Evolutionary conservation across 192 early-diverging fungal species (phyloP).

Genomic region (Neocallimastix lanati): DNA sequence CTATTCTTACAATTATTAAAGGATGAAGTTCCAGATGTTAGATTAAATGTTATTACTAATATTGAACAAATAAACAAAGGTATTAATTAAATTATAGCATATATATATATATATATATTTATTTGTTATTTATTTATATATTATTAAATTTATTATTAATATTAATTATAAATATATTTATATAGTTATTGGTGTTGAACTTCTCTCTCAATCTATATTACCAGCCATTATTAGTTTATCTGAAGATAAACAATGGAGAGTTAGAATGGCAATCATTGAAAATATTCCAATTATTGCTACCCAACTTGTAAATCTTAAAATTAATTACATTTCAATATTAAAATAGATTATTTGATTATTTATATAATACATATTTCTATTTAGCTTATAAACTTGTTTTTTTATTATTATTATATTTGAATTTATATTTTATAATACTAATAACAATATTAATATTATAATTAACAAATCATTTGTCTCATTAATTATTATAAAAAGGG

Average conservation of each 20-base stretch:
- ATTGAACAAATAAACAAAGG: constrained; percentile 85
- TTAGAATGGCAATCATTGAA: constrained; percentile 95
- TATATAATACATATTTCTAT: no score
- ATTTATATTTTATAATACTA: no score
- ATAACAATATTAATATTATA: no score
- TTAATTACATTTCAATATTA: no score
- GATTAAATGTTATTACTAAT: constrained; percentile 96
- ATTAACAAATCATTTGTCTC: no score
- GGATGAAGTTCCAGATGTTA: constrained; percentile 92
- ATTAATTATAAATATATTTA: constrained; percentile 4
- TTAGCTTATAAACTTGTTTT: constrained; percentile 1
- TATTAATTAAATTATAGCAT: constrained; percentile 4
- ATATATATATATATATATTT: not conserved
- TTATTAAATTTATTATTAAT: no score
- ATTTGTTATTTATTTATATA: not conserved
- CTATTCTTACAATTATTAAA: constrained; percentile 90
- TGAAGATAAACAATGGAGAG: constrained; percentile 99
- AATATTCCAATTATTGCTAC: constrained; percentile 92
- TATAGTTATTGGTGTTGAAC: constrained; percentile 84
- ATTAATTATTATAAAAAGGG: no score
- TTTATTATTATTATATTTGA: not conserved
- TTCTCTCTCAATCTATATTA: constrained; percentile 85
- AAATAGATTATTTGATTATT: no score
- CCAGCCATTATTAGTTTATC: constrained; percentile 96
- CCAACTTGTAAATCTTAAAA: constrained; percentile 51